Evolutionary conservation across 2,329 filamentous ascomycete genomes (phyloP), one percentile per base, ranked within the genome.

Genomic region (Teratosphaeria viscida): DNA sequence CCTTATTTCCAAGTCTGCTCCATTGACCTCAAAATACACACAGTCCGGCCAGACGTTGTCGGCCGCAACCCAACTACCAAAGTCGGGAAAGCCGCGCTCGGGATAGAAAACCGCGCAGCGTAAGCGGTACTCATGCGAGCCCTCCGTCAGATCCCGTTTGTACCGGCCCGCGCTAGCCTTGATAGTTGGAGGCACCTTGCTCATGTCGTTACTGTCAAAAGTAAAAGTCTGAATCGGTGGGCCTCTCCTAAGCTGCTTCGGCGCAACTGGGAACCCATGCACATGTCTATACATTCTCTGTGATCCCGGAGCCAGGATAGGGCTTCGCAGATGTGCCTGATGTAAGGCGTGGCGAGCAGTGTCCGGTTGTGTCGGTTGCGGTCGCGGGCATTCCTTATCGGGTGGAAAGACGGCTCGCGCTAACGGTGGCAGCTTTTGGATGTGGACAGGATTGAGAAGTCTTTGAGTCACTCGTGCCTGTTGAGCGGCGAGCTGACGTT

Each of bases 11-110:
- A 82, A 67, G 19, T 64, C 54, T 0, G 74, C 68, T 0, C 73
- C 77, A 65, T 96, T 95, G 61, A 95, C 72, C 16, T 81, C 78
- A 61, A 92, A 78, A 62, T 86, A 89, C 0, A 90, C 78, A 56
- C 83, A 81, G 39, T 81, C 77, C 0, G 90, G 89, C 91, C 90
- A 96, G 26, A 73, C 69, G 5, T 82, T 87, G 37, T 87, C 82
- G n/a, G 77, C 72, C 1, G 79, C 77, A 5, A 81, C 77, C 90
- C 90, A 95, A 1, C 76, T 72, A 7, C 76, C 69, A 47, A 84
- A 78, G 2, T 70, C 63, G 1, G 77, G 62, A 55, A 70, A 71
- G 10, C 65, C 65, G 16, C 66, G 59, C 0, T 71, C 59, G 5
- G 69, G 62, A 60, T 57, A 32, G 77, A 43, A 71, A 60, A 77